These are phyloP conservation scores for Coniosporium tulheliwenetii DNA, from an alignment of 2,329 filamentous ascomycete genomes.

Conservation along the genomic window DNA sequence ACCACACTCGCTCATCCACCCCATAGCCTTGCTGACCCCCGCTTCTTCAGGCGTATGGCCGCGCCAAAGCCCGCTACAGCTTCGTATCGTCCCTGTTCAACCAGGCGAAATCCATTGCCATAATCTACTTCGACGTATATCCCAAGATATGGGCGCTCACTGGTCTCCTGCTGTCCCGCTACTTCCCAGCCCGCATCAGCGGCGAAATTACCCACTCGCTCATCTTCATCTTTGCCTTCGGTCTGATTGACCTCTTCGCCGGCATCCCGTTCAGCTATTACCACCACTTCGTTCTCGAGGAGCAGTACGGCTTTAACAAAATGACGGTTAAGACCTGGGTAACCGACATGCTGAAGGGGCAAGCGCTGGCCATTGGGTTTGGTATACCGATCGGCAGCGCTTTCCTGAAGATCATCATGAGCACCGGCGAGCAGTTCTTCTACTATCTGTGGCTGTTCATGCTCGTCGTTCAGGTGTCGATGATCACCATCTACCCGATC, in stretches of 20 bases:
- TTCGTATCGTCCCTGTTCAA: constrained; percentile 69
- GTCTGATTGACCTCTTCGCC: constrained; percentile 63
- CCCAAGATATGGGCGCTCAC: constrained; percentile 80
- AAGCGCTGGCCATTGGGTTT: constrained; percentile 64
- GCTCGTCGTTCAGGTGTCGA: constrained; percentile 77
- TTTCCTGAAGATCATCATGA: constrained; percentile 86
- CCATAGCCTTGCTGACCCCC: constrained; percentile 2
- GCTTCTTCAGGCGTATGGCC: constrained; percentile 58
- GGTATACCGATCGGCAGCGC: constrained; percentile 79
- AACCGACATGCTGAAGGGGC: constrained; percentile 81
- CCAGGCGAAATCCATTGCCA: constrained; percentile 75
- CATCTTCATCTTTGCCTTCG: constrained; percentile 78
- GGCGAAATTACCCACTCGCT: constrained; percentile 92
- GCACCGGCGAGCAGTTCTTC: constrained; percentile 89
- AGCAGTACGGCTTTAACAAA: constrained; percentile 98
- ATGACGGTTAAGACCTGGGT: constrained; percentile 81
- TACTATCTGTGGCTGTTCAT: constrained; percentile 96
- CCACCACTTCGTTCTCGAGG: constrained; percentile 88
- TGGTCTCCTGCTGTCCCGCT: constrained; percentile 56
- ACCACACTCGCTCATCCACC: constrained; percentile 1
- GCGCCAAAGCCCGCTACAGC: constrained; percentile 84
- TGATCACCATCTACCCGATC: constrained; percentile 92
- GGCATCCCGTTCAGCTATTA: constrained; percentile 76
- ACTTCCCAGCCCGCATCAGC: constrained; percentile 61
- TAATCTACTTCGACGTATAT: constrained; percentile 81